Base-by-base conservation (phyloP, 352 stramenopile genomes). In the Nothophytophthora sp. region DNA sequence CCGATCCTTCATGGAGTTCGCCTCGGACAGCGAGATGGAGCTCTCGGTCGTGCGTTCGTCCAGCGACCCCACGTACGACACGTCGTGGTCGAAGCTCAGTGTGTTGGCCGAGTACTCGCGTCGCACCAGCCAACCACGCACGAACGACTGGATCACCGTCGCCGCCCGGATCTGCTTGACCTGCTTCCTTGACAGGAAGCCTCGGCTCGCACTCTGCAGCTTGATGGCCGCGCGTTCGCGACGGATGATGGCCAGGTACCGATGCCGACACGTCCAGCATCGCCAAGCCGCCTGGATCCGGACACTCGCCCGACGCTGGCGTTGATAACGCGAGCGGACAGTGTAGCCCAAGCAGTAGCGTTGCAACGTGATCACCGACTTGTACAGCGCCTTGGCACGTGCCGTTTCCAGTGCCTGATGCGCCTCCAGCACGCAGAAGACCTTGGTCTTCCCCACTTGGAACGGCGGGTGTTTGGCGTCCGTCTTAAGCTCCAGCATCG, bases 391-490 rank as follows among this genome's bases (percentile, higher is more conserved):
- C 35, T 83, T 81, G 0, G 67, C 73, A 2, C 82, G 77, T 13
- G 59, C 72, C 3, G 67, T 67, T 58, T 93, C 81, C 3, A 93
- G 52, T 19, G 76, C 67, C 30, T 89, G 71, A 50, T 95, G 84
- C 0, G 80, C 81, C 50, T 84, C 67, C 12, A 76, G 69, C 18
- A 92, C 23, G 43, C 73, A 85, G 44, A 95, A 95, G 0, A 91
- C 81, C 60, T 93, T 93, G 7, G 73, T 92, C 34, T 90, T 92
- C 7, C 85, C 85, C 25, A 93, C 75, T 48, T 90, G 81, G 50
- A 92, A 91, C 1, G 75, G 70, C 29, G 79, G 79, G 27, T 78
- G 74, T 19, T 81, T 71, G 11, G 75, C 22, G 27, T 83, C 60
- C 16, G 42, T 64, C 0, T 53, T 27, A 12, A 88, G 62, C 29